Percentiles rank a stretch among this genome's conserved stretches.
Evolutionary conservation across 371 early-diverging fungal genomes (phyloP).

Genomic region (Massospora cicadina): DNA sequence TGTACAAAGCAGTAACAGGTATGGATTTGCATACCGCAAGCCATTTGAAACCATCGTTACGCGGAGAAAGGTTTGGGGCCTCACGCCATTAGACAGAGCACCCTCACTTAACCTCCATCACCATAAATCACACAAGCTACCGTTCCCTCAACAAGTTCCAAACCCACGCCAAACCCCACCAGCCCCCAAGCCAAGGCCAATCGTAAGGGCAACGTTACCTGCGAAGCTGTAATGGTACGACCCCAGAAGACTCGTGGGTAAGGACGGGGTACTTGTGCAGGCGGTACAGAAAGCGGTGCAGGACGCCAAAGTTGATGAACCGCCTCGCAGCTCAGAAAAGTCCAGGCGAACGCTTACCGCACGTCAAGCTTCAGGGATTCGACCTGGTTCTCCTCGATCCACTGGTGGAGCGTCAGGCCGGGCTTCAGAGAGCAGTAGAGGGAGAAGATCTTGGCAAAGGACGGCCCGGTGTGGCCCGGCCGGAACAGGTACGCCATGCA

Average conservation of each 20-base stretch:
- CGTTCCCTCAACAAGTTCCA: too few relatives aligned
- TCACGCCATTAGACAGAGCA: too few relatives aligned
- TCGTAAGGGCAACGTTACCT: too few relatives aligned
- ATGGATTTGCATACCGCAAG: too few relatives aligned
- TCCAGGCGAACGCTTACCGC: background rate
- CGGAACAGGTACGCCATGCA: slow-evolving; percentile 42
- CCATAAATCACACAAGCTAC: too few relatives aligned
- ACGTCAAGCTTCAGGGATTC: slow-evolving; percentile 43
- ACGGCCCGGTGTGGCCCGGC: slow-evolving; percentile 34
- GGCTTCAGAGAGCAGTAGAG: slow-evolving; percentile 54
- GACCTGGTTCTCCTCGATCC: slow-evolving; percentile 54
- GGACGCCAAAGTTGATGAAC: slow-evolving; percentile 3
- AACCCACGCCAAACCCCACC: too few relatives aligned
- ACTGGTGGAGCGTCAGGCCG: slow-evolving; percentile 48
- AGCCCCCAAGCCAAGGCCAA: too few relatives aligned
- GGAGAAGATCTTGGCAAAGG: slow-evolving; percentile 43
- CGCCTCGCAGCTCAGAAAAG: slow-evolving; percentile 25
- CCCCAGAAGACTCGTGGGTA: background rate
- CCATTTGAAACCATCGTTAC: too few relatives aligned
- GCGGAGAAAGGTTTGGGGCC: too few relatives aligned
- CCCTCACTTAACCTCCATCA: too few relatives aligned
- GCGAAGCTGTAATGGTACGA: background rate
- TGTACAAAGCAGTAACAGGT: too few relatives aligned
- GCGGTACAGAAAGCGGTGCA: background rate
- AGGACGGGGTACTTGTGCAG: slow-evolving; percentile 5